Conservation (phyloP, 2,329 filamentous ascomycete genomes). For the Periconia sp. region DNA sequence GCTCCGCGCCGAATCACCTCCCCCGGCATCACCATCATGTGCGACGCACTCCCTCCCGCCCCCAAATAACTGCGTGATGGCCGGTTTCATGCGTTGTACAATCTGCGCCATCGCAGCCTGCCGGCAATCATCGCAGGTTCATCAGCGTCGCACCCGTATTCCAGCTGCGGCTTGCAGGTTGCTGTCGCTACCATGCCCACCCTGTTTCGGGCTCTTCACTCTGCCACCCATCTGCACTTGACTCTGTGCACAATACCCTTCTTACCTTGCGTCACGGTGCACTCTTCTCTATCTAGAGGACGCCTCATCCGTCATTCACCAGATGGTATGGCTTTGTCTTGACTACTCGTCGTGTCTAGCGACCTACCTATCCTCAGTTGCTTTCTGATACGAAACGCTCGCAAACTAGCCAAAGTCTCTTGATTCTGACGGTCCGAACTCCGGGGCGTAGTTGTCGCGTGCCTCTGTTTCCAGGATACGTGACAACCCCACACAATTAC, state of each 20-base stretch:
- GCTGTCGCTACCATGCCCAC: constrained; percentile 8
- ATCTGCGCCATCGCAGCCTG: constrained; percentile 24
- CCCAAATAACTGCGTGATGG: constrained; percentile 34
- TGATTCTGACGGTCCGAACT: constrained; percentile 24
- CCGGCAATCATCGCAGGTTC: constrained; percentile 16
- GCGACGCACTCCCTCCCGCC: constrained; percentile 26
- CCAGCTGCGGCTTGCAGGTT: constrained; percentile 2
- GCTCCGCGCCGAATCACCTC: constrained; percentile 33
- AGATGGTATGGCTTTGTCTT: no score
- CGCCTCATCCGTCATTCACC: neutral
- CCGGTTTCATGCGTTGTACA: constrained; percentile 46
- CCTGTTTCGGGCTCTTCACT: constrained; percentile 7
- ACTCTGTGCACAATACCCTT: neutral
- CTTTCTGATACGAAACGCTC: no score
- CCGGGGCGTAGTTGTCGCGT: constrained; percentile 20
- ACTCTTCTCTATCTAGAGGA: neutral
- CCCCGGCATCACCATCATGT: constrained; percentile 38
- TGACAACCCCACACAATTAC: constrained; percentile 21
- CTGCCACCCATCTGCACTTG: neutral
- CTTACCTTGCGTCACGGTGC: neutral
- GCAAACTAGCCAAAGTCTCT: no score
- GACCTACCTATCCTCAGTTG: neutral
- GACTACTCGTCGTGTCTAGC: no score
- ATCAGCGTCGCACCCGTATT: constrained; percentile 10
- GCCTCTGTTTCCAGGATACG: constrained; percentile 17